Percentiles rank a stretch among this genome's conserved stretches.
Evolutionary conservation across 2,329 filamentous ascomycete genomes (phyloP).

Genomic region (Aspergillus sp.): DNA sequence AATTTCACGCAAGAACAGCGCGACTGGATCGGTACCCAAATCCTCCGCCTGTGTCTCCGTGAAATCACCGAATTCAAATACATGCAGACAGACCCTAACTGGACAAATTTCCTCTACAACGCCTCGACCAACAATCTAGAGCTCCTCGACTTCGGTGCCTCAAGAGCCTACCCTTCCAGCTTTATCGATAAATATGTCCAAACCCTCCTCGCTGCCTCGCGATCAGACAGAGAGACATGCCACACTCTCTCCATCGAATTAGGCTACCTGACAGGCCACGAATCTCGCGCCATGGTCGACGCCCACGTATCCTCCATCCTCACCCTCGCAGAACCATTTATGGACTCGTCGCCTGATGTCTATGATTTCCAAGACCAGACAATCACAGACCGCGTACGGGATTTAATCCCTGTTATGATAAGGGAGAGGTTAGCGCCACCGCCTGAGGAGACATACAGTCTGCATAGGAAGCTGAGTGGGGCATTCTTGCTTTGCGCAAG

Average conservation of each 20-base stretch:
- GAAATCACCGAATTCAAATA: conserved; percentile 94
- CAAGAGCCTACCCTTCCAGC: conserved; percentile 74
- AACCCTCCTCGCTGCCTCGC: conserved; percentile 77
- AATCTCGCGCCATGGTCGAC: conserved; percentile 81
- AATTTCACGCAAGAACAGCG: conserved; percentile 77
- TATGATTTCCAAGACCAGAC: conserved; percentile 96
- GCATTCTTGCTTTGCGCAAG: conserved; percentile 90
- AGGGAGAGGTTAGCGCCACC: conserved; percentile 84
- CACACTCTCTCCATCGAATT: conserved; percentile 70
- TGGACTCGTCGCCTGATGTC: conserved; percentile 69
- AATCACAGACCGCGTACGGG: conserved; percentile 89
- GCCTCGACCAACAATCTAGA: conserved; percentile 70
- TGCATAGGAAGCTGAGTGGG: conserved; percentile 92
- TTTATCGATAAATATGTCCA: conserved; percentile 81
- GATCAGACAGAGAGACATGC: conserved; percentile 64
- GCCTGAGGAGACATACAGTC: conserved; percentile 93
- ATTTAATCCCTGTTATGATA: conserved; percentile 89
- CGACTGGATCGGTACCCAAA: conserved; percentile 95
- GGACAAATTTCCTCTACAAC: conserved; percentile 98
- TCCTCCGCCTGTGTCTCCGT: conserved; percentile 84
- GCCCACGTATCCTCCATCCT: conserved; percentile 87
- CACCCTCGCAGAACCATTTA: conserved; percentile 90
- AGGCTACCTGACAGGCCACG: conserved; percentile 89
- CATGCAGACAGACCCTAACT: conserved; percentile 99
- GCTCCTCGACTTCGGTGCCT: conserved; percentile 93